Base-by-base conservation (phyloP, 2,329 filamentous ascomycete species). In the Calonectria naviculata region DNA sequence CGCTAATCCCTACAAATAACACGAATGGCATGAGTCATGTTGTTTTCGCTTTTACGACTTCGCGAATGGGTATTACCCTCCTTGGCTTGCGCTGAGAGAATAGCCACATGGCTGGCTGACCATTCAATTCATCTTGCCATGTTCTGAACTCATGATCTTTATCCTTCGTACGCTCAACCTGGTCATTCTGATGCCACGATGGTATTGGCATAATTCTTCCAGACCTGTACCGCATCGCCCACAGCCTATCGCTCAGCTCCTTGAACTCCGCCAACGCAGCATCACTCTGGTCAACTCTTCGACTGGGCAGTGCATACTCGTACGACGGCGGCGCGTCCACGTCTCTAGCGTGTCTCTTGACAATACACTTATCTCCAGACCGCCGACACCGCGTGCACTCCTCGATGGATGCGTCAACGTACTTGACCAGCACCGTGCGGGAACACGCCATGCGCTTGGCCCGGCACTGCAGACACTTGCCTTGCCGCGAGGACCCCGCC, bases 291-390 rank as follows among this genome's bases (percentile, higher is more conserved):
- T 38, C 36, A 17, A 19, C 38, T 7, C 21, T 26, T 0, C 41
- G 52, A 12, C 36, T 19, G 31, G 28, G 42, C 19, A 56, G 38
- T 7, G 46, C 61, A 29, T 44, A 31, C 17, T 64, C 62, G 49
- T 76, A 72, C 34, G n/a, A 56, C 65, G 44, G 65, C 6, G 34
- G 26, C 6, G 64, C 9, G 13, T 46, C 87, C 58, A 91, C 83
- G 4, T 91, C 86, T 77, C 92, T 89, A 80, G 91, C 89, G 67
- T 91, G 90, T 12, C 84, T 82, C 74, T 91, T 85, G 17, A 73
- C 75, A 31, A 74, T 74, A 71, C 74, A 83, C 68, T 24, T 74
- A 58, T 74, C 71, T 12, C 76, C 79, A 60, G 78, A 80, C 65
- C 73, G 69, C 47, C 31, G 68, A 34, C 75, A 81, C 68, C 75